Evolutionary conservation across 441 rosid genomes (phyloP).

Genomic region (Populus hybrid): DNA sequence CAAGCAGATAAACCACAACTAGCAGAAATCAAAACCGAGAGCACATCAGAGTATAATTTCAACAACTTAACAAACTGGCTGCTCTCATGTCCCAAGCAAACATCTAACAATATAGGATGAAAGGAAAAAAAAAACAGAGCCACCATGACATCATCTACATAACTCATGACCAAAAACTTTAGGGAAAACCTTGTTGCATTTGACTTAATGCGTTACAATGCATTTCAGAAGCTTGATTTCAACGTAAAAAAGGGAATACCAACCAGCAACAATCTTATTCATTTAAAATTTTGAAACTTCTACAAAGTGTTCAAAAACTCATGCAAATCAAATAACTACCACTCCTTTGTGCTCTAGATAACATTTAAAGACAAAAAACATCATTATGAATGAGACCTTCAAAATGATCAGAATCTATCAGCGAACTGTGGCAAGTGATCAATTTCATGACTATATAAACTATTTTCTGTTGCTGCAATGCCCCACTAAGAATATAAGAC

Average conservation of each 20-base stretch:
- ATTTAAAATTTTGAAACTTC: background rate
- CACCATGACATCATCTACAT: background rate
- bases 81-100: background rate
- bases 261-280: background rate
- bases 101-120: background rate
- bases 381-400: background rate
- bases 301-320: background rate
- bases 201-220: background rate
- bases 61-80: background rate
- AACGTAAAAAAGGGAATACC: background rate
- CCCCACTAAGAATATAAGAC: background rate
- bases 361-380: background rate
- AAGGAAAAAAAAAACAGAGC: background rate
- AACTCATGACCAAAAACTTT: background rate
- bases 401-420: background rate
- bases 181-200: background rate
- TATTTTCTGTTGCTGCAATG: background rate
- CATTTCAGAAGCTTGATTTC: background rate
- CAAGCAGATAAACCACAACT: background rate
- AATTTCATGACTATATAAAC: background rate
- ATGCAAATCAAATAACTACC: background rate
- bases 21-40: background rate
- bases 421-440: background rate
- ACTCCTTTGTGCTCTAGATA: background rate
- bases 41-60: background rate